phyloP scores from a whole-genome alignment of 257 asterid species.

The Solanum sitiens region DNA sequence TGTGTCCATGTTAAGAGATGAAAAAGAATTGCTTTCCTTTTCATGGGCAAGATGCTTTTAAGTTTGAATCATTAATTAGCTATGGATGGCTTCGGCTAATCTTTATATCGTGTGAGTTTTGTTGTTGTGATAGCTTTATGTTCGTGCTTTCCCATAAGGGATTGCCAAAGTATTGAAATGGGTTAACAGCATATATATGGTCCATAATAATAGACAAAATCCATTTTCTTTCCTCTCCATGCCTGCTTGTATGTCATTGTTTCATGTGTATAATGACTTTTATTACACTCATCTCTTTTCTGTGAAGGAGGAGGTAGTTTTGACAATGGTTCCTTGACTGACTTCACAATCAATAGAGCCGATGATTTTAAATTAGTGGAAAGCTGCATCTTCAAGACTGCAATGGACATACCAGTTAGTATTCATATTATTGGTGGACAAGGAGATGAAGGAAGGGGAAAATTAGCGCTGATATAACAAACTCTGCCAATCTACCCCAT shows the following conservation, averaged over 20 bases:
- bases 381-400: background rate
- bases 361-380: background rate
- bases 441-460: background rate
- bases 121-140: background rate
- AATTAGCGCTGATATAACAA: background rate
- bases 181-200: background rate
- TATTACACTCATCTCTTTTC: slow-evolving; percentile 4
- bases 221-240: slow-evolving; percentile 65
- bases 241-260: slow-evolving; percentile 48
- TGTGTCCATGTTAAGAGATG: background rate
- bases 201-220: slow-evolving; percentile 26
- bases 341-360: background rate
- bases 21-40: background rate
- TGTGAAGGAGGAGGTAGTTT: background rate
- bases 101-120: background rate
- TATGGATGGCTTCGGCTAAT: background rate
- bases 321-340: background rate
- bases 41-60: background rate
- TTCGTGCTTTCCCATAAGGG: background rate
- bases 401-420: background rate
- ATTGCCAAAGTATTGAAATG: background rate
- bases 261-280: slow-evolving; percentile 52
- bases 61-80: background rate
- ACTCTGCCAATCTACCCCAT: background rate
- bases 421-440: background rate